phyloP scores from a whole-genome alignment of 352 stramenopile genomes.

The Stephanocyclus meneghinianus region DNA sequence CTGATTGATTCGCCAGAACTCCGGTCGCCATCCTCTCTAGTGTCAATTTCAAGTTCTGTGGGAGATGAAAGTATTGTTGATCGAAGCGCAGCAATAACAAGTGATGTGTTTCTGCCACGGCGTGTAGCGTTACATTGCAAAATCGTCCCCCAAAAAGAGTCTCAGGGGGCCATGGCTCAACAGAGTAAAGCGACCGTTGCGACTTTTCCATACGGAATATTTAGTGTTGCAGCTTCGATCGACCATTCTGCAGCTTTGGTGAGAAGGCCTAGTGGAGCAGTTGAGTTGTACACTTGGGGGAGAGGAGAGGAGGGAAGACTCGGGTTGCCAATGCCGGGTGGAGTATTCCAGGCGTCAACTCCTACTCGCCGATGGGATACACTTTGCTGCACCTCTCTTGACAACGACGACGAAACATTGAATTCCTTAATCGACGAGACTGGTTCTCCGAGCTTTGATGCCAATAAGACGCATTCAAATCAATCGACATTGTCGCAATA shows the following conservation, averaged over 20 bases:
- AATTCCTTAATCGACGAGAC: conserved; percentile 15
- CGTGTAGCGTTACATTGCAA: conserved; percentile 69
- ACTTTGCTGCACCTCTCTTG: conserved; percentile 17
- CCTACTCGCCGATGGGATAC: conserved; percentile 36
- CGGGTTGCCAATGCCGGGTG: conserved; percentile 33
- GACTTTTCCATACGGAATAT: conserved; percentile 65
- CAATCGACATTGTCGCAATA: background rate
- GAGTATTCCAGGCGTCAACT: conserved; percentile 31
- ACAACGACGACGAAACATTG: conserved; percentile 5
- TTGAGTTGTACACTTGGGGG: conserved; percentile 78
- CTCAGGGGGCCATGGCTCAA: background rate
- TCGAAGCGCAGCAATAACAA: conserved; percentile 12
- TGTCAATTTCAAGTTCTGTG: conserved; percentile 16
- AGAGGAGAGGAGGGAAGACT: conserved; percentile 56
- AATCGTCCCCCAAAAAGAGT: conserved; percentile 38
- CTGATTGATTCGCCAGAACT: background rate
- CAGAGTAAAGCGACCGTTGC: background rate
- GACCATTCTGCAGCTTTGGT: conserved; percentile 75
- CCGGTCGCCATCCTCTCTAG: conserved; percentile 2
- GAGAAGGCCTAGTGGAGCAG: conserved; percentile 53
- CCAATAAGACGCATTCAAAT: background rate
- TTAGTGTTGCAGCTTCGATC: conserved; percentile 64
- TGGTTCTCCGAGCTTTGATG: background rate
- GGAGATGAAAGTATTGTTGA: conserved; percentile 20
- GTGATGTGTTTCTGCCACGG: conserved; percentile 59